These are phyloP conservation scores for Fabrea salina DNA, from an alignment of 169 alveolate species.

Conservation along the genomic window DNA sequence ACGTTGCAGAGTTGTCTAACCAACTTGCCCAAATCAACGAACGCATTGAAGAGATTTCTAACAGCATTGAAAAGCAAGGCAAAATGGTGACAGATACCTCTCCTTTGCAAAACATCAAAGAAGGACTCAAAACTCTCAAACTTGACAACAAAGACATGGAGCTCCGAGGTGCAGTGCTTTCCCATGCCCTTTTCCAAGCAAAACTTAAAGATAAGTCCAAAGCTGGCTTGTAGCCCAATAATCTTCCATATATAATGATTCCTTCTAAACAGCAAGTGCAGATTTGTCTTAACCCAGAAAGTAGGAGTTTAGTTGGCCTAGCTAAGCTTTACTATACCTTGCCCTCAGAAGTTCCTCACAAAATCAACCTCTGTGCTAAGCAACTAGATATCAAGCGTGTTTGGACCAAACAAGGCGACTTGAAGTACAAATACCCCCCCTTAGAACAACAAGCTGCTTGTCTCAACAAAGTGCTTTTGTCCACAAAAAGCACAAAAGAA, in stretches of 20 bases:
- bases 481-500: background rate
- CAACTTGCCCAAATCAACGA: constrained; percentile 63
- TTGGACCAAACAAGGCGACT: background rate
- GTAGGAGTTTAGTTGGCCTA: background rate
- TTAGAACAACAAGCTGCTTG: background rate
- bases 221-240: background rate
- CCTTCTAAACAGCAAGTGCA: background rate
- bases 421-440: constrained; percentile 13
- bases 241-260: too few species aligned
- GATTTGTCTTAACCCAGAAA: background rate
- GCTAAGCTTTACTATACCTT: background rate
- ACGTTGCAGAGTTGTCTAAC: constrained; percentile 59
- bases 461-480: background rate
- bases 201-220: constrained; percentile 45
- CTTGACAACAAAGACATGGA: constrained; percentile 62
- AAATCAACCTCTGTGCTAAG: background rate
- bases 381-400: background rate
- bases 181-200: constrained; percentile 56
- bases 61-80: constrained; percentile 56
- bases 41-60: constrained; percentile 45
- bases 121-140: constrained; percentile 56
- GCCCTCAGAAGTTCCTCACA: background rate
- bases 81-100: constrained; percentile 59
- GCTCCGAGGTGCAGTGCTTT: constrained; percentile 65
- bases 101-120: constrained; percentile 62